Conservation (phyloP, 371 early-diverging fungal genomes). For the Lichtheimia corymbifera region DNA sequence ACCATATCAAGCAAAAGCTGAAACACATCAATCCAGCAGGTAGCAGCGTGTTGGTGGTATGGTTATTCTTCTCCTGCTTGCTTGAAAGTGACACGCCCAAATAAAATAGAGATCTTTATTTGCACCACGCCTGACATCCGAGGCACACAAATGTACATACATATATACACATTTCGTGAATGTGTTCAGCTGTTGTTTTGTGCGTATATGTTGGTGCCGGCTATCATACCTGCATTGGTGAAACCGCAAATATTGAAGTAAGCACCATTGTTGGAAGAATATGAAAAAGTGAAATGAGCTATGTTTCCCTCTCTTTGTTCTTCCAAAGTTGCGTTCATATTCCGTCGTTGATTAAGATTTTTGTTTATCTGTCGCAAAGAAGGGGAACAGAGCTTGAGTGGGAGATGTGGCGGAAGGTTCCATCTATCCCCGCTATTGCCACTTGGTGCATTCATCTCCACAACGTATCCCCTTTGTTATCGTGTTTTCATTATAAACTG, state of each 20-base stretch:
- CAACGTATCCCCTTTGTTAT: too few relatives aligned
- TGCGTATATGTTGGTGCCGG: not conserved
- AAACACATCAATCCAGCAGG: conserved; percentile 1
- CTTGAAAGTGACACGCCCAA: too few relatives aligned
- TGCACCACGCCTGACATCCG: conserved; percentile 2
- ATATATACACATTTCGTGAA: too few relatives aligned
- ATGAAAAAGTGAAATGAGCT: not conserved
- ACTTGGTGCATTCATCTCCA: too few relatives aligned
- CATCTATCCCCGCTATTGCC: too few relatives aligned
- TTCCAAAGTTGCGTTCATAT: not conserved
- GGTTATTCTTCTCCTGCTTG: too few relatives aligned
- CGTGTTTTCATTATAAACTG: too few relatives aligned
- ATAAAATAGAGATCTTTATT: too few relatives aligned
- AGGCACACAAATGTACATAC: not conserved
- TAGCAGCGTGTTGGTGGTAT: too few relatives aligned
- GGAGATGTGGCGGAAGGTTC: too few relatives aligned
- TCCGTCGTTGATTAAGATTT: not conserved
- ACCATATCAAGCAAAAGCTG: conserved; percentile 12
- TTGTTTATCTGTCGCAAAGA: conserved; percentile 8
- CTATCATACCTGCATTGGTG: too few relatives aligned
- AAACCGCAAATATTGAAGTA: too few relatives aligned
- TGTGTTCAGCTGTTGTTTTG: not conserved
- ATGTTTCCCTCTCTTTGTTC: not conserved
- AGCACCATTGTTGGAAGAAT: conserved; percentile 4
- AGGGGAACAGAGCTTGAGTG: not conserved